Evolutionary conservation across 2,329 filamentous ascomycete species (phyloP).

Genomic region (Macrophomina phaseolina): DNA sequence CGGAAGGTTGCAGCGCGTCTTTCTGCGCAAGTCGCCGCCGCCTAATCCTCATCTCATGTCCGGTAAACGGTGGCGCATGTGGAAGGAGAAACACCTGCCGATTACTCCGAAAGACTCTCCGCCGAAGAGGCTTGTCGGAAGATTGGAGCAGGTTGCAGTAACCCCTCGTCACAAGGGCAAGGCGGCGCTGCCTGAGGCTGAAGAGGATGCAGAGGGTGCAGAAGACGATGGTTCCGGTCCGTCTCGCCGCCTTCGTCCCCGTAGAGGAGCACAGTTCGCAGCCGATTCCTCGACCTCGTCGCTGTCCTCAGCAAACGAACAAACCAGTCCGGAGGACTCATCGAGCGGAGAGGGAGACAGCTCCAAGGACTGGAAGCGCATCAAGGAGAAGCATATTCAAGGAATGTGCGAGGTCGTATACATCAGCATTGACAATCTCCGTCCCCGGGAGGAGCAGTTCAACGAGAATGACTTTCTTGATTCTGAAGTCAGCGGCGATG

Average conservation of each 20-base stretch:
- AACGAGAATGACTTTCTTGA: conserved; percentile 76
- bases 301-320: neutral
- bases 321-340: neutral
- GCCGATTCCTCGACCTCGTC: neutral
- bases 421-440: conserved; percentile 76
- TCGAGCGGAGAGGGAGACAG: neutral
- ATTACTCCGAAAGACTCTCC: conserved; percentile 4
- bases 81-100: conserved; percentile 37
- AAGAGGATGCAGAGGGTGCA: neutral
- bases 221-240: conserved; percentile 11
- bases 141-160: conserved; percentile 9
- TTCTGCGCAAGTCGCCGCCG: conserved; percentile 58
- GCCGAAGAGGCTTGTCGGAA: neutral
- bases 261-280: neutral
- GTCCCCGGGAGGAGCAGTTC: conserved; percentile 70
- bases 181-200: neutral
- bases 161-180: conserved; percentile 5
- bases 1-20: conserved; percentile 70
- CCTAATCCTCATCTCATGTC: conserved; percentile 53
- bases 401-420: conserved; percentile 74
- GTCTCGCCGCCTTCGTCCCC: conserved; percentile 20
- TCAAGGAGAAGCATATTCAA: conserved; percentile 57
- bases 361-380: conserved; percentile 6
- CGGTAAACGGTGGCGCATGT: conserved; percentile 49
- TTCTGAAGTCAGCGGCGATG: conserved; percentile 62